phyloP scores from a whole-genome alignment of 371 early-diverging fungal genomes.

The Mucor circinelloides region DNA sequence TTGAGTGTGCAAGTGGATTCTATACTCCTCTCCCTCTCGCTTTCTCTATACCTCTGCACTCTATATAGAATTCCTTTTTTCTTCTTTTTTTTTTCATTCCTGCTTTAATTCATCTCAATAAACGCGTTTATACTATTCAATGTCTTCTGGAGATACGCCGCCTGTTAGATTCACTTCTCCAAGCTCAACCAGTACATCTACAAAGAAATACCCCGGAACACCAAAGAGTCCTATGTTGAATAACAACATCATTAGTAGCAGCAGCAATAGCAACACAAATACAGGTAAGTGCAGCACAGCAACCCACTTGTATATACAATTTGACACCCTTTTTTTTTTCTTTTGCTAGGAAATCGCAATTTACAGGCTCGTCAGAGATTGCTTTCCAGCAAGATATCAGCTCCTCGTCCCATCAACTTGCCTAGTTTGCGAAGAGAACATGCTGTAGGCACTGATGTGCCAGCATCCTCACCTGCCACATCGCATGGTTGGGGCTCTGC shows the following conservation, averaged over 20 bases:
- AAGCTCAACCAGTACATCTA: slow-evolving; percentile 1
- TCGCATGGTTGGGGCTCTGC: slow-evolving; percentile 42
- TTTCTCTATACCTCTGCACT: too few species aligned
- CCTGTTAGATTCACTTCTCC: slow-evolving; percentile 6
- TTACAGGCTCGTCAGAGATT: slow-evolving; percentile 34
- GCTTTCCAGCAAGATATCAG: slow-evolving; percentile 44
- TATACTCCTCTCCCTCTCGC: background rate
- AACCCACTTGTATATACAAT: too few species aligned
- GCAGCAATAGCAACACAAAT: background rate
- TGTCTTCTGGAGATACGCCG: slow-evolving; percentile 22
- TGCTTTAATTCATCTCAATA: background rate
- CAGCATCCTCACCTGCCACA: slow-evolving; percentile 21
- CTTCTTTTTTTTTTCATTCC: background rate
- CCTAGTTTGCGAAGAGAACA: slow-evolving; percentile 50
- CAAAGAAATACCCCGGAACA: slow-evolving; percentile 17
- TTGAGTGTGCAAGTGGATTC: too few species aligned
- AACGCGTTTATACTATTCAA: background rate
- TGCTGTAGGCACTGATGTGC: slow-evolving; percentile 25
- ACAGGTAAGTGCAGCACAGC: background rate
- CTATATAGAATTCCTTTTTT: background rate
- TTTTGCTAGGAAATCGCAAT: slow-evolving; percentile 33
- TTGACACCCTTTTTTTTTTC: too few species aligned
- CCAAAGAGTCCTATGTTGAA: slow-evolving; percentile 16
- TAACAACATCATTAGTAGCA: background rate
- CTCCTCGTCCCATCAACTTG: slow-evolving; percentile 52